A percentile compares a stretch with the other conserved stretches of the same genome.
Evolutionary conservation across 495 filamentous ascomycete genomes (phyloP).

Genomic region (Penicillium herquei): DNA sequence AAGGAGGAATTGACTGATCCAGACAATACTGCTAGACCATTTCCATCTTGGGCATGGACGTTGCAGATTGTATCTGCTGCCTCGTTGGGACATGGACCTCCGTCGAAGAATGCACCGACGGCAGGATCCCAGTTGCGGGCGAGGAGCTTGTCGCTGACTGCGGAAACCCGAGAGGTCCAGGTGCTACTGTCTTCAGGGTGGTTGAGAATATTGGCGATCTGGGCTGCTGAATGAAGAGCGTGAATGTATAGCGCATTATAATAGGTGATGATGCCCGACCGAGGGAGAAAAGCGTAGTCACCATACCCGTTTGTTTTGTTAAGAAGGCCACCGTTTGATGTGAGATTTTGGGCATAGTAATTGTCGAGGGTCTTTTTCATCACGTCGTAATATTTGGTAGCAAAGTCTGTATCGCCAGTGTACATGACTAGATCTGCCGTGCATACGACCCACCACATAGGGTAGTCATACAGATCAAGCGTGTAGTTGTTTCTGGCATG

Average conservation of each 20-base stretch:
- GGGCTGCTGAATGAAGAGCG: conserved; percentile 39
- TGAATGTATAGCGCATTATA: conserved; percentile 49
- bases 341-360: conserved; percentile 11
- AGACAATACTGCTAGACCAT: conserved; percentile 39
- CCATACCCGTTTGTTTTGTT: conserved; percentile 40
- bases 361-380: conserved; percentile 39
- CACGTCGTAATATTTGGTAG: conserved; percentile 28
- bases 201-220: conserved; percentile 30
- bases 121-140: conserved; percentile 30
- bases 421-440: conserved; percentile 45
- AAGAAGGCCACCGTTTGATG: conserved; percentile 29
- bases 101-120: conserved; percentile 42
- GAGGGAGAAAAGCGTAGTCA: conserved; percentile 48
- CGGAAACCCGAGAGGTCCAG: conserved; percentile 35
- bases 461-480: conserved; percentile 46
- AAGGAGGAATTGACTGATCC: conserved; percentile 29
- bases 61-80: conserved; percentile 15
- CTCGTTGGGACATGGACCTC: conserved; percentile 16
- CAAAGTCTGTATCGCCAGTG: conserved; percentile 35
- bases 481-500: conserved; percentile 35
- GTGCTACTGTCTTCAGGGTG: conserved; percentile 27
- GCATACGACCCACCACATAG: conserved; percentile 45
- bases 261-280: conserved; percentile 44
- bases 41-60: conserved; percentile 49
- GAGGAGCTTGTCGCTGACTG: conserved; percentile 30